A percentile compares a stretch with the other conserved stretches of the same genome.
Evolutionary conservation across 768 basidiomycete species (phyloP).

Genomic region (Kwoniella botswanensis): DNA sequence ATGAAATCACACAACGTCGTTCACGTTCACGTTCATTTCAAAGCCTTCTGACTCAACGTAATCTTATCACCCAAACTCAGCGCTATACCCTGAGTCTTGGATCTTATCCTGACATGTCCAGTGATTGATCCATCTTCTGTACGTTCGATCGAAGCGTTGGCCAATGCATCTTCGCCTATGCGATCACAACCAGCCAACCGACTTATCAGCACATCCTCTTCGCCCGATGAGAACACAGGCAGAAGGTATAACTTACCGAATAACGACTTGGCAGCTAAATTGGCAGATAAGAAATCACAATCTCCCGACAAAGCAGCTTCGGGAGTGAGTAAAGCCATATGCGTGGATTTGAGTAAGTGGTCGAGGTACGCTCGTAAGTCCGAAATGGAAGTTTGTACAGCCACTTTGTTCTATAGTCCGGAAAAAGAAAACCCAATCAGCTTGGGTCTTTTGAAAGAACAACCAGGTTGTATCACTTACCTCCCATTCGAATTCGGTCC

Average conservation of each 20-base stretch:
- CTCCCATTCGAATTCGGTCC: slow-evolving; percentile 99
- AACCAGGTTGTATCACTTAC: no score
- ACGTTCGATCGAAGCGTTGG: slow-evolving; percentile 90
- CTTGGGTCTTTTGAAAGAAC: no score
- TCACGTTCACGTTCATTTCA: slow-evolving; percentile 1
- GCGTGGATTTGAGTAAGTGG: slow-evolving; percentile 95
- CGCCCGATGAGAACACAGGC: neutral
- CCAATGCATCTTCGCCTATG: slow-evolving; percentile 90
- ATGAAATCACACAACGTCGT: no score
- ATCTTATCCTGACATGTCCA: slow-evolving; percentile 93
- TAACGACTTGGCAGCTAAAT: slow-evolving; percentile 91
- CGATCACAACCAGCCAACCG: neutral
- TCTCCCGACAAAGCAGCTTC: slow-evolving; percentile 86
- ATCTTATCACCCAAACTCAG: slow-evolving; percentile 70
- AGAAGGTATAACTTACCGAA: slow-evolving; percentile 70
- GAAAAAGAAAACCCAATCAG: neutral
- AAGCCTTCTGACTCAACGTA: slow-evolving; percentile 31
- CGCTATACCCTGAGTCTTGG: slow-evolving; percentile 97
- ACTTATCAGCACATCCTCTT: neutral
- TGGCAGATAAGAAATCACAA: slow-evolving; percentile 94
- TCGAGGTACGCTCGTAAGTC: slow-evolving; percentile 87
- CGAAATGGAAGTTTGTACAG: slow-evolving; percentile 77
- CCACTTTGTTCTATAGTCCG: slow-evolving; percentile 79
- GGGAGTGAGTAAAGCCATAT: slow-evolving; percentile 96
- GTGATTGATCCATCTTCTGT: slow-evolving; percentile 79